A percentile compares a stretch with the other conserved stretches of the same genome.
phyloP scores from a whole-genome alignment of 257 asterid genomes.

The Cinchona pubescens region DNA sequence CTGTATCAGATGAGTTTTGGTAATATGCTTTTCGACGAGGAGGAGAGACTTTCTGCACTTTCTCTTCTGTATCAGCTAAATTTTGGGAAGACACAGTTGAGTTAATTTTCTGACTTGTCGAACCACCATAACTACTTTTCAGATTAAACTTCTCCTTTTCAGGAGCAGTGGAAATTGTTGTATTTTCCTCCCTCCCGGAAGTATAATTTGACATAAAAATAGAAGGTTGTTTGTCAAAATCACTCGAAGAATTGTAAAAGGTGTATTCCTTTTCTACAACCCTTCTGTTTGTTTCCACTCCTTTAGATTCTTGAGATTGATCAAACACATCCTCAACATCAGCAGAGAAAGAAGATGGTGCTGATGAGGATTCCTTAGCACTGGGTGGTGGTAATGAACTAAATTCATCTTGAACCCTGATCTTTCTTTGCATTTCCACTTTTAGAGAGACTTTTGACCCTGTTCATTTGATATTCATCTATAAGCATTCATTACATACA shows the following conservation, averaged over 20 bases:
- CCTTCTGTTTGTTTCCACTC: slow-evolving; percentile 50
- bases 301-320: slow-evolving; percentile 54
- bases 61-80: slow-evolving; percentile 56
- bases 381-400: slow-evolving; percentile 43
- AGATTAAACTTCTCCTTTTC: slow-evolving; percentile 50
- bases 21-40: slow-evolving; percentile 44
- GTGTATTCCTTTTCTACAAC: slow-evolving; percentile 53
- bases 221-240: slow-evolving; percentile 48
- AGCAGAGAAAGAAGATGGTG: slow-evolving; percentile 44
- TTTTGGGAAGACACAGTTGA: slow-evolving; percentile 42
- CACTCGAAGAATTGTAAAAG: slow-evolving; percentile 43
- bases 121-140: slow-evolving; percentile 40
- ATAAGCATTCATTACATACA: slow-evolving; percentile 21
- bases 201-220: slow-evolving; percentile 42
- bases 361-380: slow-evolving; percentile 58
- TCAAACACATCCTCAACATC: slow-evolving; percentile 60
- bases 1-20: slow-evolving; percentile 47
- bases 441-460: slow-evolving; percentile 94
- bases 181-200: slow-evolving; percentile 57
- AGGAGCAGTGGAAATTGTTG: slow-evolving; percentile 32
- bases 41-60: slow-evolving; percentile 75
- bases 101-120: slow-evolving; percentile 53
- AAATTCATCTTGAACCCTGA: slow-evolving; percentile 46
- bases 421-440: slow-evolving; percentile 80
- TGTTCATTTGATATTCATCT: slow-evolving; percentile 31